These are phyloP conservation scores for Pleurozium schreberi DNA, from an alignment of 225 moss, liverwort and hornwort genomes.

Conservation along the genomic window DNA sequence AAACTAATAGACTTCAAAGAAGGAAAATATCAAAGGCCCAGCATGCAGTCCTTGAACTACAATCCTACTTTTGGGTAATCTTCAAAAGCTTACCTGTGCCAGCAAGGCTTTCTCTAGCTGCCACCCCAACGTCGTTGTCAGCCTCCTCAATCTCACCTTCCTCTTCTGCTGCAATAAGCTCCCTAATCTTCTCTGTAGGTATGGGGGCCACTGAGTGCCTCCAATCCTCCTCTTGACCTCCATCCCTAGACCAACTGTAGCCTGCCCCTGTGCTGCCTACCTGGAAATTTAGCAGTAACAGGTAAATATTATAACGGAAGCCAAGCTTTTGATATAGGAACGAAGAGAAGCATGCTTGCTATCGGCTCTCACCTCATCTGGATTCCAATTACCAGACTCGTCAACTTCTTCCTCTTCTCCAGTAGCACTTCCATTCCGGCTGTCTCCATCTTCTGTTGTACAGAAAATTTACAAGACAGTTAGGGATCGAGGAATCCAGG, in stretches of 20 bases:
- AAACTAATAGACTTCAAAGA: neutral
- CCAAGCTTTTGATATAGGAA: neutral
- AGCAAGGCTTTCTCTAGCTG: slow-evolving; percentile 32
- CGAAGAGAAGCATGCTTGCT: neutral
- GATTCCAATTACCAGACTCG: slow-evolving; percentile 26
- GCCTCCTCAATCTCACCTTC: slow-evolving; percentile 79
- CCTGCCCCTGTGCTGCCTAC: slow-evolving; percentile 79
- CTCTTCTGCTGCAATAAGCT: slow-evolving; percentile 62
- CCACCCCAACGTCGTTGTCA: slow-evolving; percentile 61
- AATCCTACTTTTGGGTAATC: neutral
- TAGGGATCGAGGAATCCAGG: neutral
- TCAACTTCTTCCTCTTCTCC: slow-evolving; percentile 26
- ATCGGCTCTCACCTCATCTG: slow-evolving; percentile 30
- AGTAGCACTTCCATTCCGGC: slow-evolving; percentile 26
- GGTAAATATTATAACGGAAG: neutral
- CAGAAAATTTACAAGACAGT: neutral
- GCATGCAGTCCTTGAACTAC: neutral
- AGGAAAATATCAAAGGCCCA: neutral
- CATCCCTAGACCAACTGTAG: slow-evolving; percentile 67
- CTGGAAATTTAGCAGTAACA: slow-evolving; percentile 13
- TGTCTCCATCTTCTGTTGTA: slow-evolving; percentile 19
- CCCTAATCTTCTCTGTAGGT: slow-evolving; percentile 57
- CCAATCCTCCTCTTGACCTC: slow-evolving; percentile 90
- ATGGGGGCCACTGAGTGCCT: slow-evolving; percentile 86
- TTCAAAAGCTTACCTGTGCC: slow-evolving; percentile 24